Conservation (phyloP, 2,329 filamentous ascomycete species). For the Microcera coccophila region DNA sequence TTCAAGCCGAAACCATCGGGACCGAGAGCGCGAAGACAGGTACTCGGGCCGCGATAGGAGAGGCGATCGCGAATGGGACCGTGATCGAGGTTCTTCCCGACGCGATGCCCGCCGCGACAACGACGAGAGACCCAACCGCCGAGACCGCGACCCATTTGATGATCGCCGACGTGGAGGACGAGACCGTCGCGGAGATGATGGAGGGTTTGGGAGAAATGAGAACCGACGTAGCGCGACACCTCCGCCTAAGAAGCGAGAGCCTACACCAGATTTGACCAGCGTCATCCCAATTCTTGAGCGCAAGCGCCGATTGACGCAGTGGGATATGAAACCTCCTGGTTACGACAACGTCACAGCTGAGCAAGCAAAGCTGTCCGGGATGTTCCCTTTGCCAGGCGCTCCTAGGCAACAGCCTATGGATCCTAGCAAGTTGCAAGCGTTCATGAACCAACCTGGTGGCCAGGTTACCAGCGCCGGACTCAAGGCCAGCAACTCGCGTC, state of each 20-base stretch:
- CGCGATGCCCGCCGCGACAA: constrained; percentile 64
- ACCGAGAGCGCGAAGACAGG: constrained; percentile 88
- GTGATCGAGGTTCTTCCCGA: constrained; percentile 60
- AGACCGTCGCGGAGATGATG: constrained; percentile 37
- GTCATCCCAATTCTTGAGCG: constrained; percentile 77
- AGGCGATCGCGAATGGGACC: constrained; percentile 69
- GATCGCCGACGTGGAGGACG: constrained; percentile 52
- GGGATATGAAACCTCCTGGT: constrained; percentile 97
- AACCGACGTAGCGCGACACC: constrained; percentile 72
- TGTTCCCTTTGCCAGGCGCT: constrained; percentile 96
- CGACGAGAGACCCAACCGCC: constrained; percentile 53
- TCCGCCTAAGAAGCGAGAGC: constrained; percentile 85
- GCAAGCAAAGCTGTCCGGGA: constrained; percentile 96
- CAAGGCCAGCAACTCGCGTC: constrained; percentile 87
- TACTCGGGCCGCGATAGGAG: constrained; percentile 68
- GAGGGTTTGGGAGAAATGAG: constrained; percentile 40
- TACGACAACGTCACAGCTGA: constrained; percentile 98
- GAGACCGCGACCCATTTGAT: constrained; percentile 53
- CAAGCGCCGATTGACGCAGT: constrained; percentile 92
- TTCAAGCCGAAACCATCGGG: constrained; percentile 85
- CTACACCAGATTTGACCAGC: constrained; percentile 90
- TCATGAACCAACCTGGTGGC: constrained; percentile 84
- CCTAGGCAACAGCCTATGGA: constrained; percentile 95
- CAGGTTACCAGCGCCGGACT: constrained; percentile 70
- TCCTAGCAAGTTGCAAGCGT: constrained; percentile 85